These are phyloP conservation scores for Butyriboletus appendiculatus DNA, from an alignment of 1,284 basidiomycete genomes.

Conservation along the genomic window DNA sequence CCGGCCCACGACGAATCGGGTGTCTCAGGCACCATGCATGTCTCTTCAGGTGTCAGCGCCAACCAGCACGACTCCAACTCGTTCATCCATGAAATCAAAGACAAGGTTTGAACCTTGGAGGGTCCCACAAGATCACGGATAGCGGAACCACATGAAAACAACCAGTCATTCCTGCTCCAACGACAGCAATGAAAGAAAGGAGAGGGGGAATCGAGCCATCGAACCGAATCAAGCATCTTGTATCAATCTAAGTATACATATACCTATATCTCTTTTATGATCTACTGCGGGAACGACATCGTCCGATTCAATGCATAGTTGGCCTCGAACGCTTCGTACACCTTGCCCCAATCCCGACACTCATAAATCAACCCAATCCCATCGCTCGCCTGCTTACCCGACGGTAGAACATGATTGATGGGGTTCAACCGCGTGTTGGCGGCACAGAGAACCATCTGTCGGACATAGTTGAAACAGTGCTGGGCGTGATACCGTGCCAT, in stretches of 20 bases:
- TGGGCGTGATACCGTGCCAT: conserved; percentile 16
- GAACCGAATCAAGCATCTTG: too few species aligned
- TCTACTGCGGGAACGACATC: conserved; percentile 7
- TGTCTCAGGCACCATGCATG: conserved; percentile 12
- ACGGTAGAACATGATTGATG: conserved; percentile 12
- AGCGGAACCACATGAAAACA: neutral
- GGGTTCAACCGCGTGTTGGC: conserved; percentile 33
- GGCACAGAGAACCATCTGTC: conserved; percentile 36
- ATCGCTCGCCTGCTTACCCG: conserved; percentile 18
- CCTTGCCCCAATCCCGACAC: conserved; percentile 23
- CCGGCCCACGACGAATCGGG: neutral
- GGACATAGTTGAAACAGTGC: conserved; percentile 39
- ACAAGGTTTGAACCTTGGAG: neutral
- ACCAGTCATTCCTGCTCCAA: neutral
- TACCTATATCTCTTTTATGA: neutral
- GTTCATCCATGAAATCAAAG: conserved; percentile 19
- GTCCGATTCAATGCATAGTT: conserved; percentile 25
- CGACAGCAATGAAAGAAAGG: neutral
- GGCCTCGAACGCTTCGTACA: conserved; percentile 24
- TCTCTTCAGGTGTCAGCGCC: neutral
- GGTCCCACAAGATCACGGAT: neutral
- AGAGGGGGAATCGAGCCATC: neutral
- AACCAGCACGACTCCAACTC: conserved; percentile 10
- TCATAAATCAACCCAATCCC: conserved; percentile 25
- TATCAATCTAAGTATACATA: neutral